phyloP scores from a whole-genome alignment of 2,329 filamentous ascomycete species.

The Leptographium radiaticola region DNA sequence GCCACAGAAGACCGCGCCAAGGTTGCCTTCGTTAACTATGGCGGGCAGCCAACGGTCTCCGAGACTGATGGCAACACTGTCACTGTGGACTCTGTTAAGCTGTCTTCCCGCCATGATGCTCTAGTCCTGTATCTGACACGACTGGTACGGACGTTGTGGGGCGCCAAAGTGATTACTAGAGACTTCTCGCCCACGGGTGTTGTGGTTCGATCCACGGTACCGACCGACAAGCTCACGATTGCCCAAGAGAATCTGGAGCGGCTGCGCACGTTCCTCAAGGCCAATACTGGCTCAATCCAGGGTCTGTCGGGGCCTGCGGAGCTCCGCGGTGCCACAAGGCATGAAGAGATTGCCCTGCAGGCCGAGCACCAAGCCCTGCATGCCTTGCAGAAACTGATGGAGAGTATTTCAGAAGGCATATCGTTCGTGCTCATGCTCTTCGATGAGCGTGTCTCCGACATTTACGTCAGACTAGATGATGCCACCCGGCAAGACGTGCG shows the following conservation, averaged over 20 bases:
- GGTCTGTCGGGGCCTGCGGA: slow-evolving; percentile 85
- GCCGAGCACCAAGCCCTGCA: slow-evolving; percentile 89
- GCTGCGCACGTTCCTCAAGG: slow-evolving; percentile 67
- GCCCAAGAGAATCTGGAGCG: slow-evolving; percentile 73
- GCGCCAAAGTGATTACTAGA: slow-evolving; percentile 57
- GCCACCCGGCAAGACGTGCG: slow-evolving; percentile 54
- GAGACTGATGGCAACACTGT: slow-evolving; percentile 61
- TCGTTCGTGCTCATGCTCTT: slow-evolving; percentile 93
- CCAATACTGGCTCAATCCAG: slow-evolving; percentile 86
- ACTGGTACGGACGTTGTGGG: slow-evolving; percentile 84
- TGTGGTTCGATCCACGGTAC: slow-evolving; percentile 53
- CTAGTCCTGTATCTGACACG: slow-evolving; percentile 78
- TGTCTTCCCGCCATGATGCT: slow-evolving; percentile 82
- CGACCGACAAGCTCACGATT: slow-evolving; percentile 52
- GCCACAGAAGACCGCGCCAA: slow-evolving; percentile 75
- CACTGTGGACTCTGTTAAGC: slow-evolving; percentile 68
- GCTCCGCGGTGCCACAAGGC: slow-evolving; percentile 64
- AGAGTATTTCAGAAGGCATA: slow-evolving; percentile 88
- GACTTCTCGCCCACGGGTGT: slow-evolving; percentile 55
- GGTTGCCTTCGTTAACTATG: slow-evolving; percentile 82
- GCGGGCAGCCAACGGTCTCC: slow-evolving; percentile 72
- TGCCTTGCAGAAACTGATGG: slow-evolving; percentile 72
- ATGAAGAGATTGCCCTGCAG: slow-evolving; percentile 85
- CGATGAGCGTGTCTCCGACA: slow-evolving; percentile 83
- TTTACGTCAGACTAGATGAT: slow-evolving; percentile 64